These are phyloP conservation scores for Gymnopilus junonius DNA, from an alignment of 768 basidiomycete species.

Conservation along the genomic window DNA sequence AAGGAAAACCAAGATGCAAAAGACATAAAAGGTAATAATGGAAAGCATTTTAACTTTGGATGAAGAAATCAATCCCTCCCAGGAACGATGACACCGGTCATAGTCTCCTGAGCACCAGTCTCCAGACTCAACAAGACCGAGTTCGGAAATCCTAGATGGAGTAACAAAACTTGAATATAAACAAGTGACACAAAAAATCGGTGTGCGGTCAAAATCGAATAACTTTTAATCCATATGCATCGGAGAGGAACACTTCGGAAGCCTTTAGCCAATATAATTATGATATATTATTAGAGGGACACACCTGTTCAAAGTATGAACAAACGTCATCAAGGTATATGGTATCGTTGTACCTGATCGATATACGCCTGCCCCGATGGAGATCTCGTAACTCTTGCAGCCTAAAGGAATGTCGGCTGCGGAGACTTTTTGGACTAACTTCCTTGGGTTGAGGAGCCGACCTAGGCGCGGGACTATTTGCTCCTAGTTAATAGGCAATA, in stretches of 20 bases:
- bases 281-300: neutral
- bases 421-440: constrained; percentile 20
- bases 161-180: constrained; percentile 14
- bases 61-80: constrained; percentile 10
- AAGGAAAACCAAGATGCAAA: constrained; percentile 1
- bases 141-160: constrained; percentile 23
- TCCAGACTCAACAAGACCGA: constrained; percentile 13
- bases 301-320: constrained; percentile 10
- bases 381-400: constrained; percentile 18
- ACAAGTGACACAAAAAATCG: constrained; percentile 5
- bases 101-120: constrained; percentile 19
- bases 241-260: neutral
- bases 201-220: constrained; percentile 12
- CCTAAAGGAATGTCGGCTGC: constrained; percentile 24
- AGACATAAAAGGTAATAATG: constrained; percentile 3
- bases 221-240: neutral
- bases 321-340: constrained; percentile 22
- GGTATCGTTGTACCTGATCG: constrained; percentile 22
- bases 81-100: constrained; percentile 16
- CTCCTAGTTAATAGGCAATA: constrained; percentile 16
- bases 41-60: constrained; percentile 2
- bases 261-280: constrained; percentile 15
- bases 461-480: constrained; percentile 28
- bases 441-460: constrained; percentile 25
- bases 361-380: constrained; percentile 23